Base-by-base conservation (phyloP, 1,284 basidiomycete genomes). In the Sphaerobolus stellatus region DNA sequence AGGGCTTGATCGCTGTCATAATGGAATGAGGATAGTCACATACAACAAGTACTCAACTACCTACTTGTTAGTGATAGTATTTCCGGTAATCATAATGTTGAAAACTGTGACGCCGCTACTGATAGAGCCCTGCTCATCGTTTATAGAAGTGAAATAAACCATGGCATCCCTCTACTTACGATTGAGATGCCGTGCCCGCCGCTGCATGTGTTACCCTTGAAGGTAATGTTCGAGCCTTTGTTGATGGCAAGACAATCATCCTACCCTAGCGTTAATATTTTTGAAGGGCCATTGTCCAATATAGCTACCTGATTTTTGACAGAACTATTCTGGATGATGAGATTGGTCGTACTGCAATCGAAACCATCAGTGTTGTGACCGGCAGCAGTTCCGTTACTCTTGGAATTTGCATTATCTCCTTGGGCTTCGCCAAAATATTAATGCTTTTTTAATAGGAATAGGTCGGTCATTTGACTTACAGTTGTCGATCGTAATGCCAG, bases 221-320 rank as follows among this genome's bases (percentile, higher is more conserved):
- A 80, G 45, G 75, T 61, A 56, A 86, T 80, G 64, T 80, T 81
- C 29, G 70, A 68, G 8, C 83, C 84, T 41, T 66, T 66, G 65
- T 82, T 84, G 63, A 85, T 80, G 9, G 84, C 81, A 30, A 86
- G 65, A 58, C 83, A 85, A 61, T 86, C 83, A 56, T 86, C 83
- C 71, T 84, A 66, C 56, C 4, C n/a, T n/a, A n/a, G 7, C n/a
- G n/a, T n/a, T n/a, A n/a, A n/a, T n/a, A n/a, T n/a, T n/a, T 20
- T 22, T 50, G 11, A 14, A 14, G 9, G 2, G 9, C 11, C 11
- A n/a, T n/a, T n/a, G n/a, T n/a, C n/a, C n/a, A n/a, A n/a, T n/a
- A n/a, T 3, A 5, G 27, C 18, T 30, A 48, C 51, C 48, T 55
- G 53, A 27, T 55, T 55, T 6, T 20, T 29, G 36, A 55, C 48